Base-by-base conservation (phyloP, 2,329 filamentous ascomycete species). In the Apiospora saccharicola region DNA sequence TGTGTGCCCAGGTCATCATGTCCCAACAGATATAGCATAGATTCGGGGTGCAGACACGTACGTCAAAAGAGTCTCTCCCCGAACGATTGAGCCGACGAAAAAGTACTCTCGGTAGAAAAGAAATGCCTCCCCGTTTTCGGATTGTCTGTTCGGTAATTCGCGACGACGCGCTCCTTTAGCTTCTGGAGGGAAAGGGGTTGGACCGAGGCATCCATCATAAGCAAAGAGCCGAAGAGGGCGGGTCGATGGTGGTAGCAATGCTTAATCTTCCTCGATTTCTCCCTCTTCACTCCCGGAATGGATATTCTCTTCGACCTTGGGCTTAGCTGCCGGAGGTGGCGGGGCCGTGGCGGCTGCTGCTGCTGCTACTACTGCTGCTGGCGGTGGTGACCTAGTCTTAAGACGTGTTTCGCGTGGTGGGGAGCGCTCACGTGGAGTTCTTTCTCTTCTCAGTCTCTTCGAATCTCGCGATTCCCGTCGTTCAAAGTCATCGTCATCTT, bases 271-370 rank as follows among this genome's bases (percentile, higher is more conserved):
- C 83, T 98, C 96, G 78, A 99, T 98, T 85, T 99, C 96, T 70
- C 96, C 96, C 83, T 99, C 96, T 84, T 99, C 96, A 79, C 95
- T 98, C 70, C 96, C 96, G 73, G 93, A 96, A 78, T 93, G 92
- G 71, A 95, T 86, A 71, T 87, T 89, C 68, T 87, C 85, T 70
- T 90, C 86, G 75, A 93, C 91, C 73, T 89, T 81, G 2, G 79
- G 72, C 69, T 89, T 81, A 2, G 79, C 72, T 68, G 51, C 72
- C 68, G 76, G 79, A 67, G 75, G 84, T 44, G 44, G 67, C 34
- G 34, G 34, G 30, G 26, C 67, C 69, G 81, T 76, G 73, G 26
- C 26, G 30, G 26, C 67, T 69, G 81, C 76, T 74, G 81, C 76
- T 74, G 76, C 75, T 68, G 24, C 49, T 34, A 5, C 14, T 57